These are phyloP conservation scores for Phyllosticta citriasiana DNA, from an alignment of 2,329 filamentous ascomycete species.

Conservation along the genomic window DNA sequence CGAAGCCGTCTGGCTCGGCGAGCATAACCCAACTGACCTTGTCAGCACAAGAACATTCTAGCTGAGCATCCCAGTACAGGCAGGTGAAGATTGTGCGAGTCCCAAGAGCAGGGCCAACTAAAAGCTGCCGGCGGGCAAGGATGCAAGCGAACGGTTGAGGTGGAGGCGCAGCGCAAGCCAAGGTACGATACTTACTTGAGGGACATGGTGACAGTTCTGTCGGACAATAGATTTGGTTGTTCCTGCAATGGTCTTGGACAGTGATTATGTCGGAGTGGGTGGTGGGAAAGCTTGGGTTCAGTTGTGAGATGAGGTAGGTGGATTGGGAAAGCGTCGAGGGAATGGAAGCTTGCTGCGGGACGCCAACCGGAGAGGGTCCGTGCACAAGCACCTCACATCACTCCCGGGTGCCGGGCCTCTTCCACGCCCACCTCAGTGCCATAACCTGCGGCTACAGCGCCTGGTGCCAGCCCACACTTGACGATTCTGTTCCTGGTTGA, in stretches of 20 bases:
- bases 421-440: neutral
- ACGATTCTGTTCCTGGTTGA: too few species aligned
- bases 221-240: neutral
- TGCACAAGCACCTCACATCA: neutral
- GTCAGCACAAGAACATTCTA: slow-evolving; percentile 13
- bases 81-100: neutral
- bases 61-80: neutral
- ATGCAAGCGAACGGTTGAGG: neutral
- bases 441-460: neutral
- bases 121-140: neutral
- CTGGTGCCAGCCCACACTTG: neutral
- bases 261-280: neutral
- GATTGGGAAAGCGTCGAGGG: neutral
- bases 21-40: slow-evolving; percentile 80
- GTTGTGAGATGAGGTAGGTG: neutral
- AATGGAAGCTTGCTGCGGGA: neutral
- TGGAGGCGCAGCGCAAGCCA: slow-evolving; percentile 1
- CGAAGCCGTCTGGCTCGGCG: slow-evolving; percentile 59
- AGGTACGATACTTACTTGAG: slow-evolving; percentile 30
- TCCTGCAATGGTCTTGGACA: neutral
- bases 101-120: neutral
- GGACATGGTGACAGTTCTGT: slow-evolving; percentile 20
- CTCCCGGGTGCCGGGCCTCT: neutral
- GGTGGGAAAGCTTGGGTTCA: neutral
- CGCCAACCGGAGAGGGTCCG: neutral